Percentiles rank a stretch among this genome's conserved stretches.
Conservation (phyloP, 2,329 filamentous ascomycete genomes). For the Acrodontium crateriforme region DNA sequence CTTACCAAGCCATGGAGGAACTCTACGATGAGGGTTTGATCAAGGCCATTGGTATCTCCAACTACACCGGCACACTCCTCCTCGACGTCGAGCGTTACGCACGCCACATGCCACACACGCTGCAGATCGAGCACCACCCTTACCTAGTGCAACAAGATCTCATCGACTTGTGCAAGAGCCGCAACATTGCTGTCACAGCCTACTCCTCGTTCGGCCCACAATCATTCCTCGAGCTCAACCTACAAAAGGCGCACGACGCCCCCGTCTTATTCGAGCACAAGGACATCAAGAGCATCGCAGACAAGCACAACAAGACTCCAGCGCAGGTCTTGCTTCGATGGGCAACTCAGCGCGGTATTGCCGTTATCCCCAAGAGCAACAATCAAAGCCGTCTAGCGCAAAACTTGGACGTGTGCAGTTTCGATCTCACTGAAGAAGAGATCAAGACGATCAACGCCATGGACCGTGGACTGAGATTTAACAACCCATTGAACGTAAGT, state of each 20-base stretch:
- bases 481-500: conserved; percentile 58
- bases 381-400: conserved; percentile 42
- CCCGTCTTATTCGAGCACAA: conserved; percentile 59
- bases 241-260: conserved; percentile 51
- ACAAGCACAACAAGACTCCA: conserved; percentile 57
- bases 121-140: conserved; percentile 85
- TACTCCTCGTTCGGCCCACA: conserved; percentile 76
- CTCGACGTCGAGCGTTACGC: conserved; percentile 72
- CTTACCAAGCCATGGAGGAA: conserved; percentile 67
- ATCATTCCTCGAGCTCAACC: conserved; percentile 63
- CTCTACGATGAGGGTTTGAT: conserved; percentile 56
- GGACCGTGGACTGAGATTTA: conserved; percentile 57
- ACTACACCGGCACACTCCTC: conserved; percentile 66
- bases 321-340: conserved; percentile 76
- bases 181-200: conserved; percentile 63
- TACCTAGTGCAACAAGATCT: conserved; percentile 67
- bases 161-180: conserved; percentile 51
- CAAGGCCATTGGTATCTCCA: conserved; percentile 65
- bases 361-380: conserved; percentile 71
- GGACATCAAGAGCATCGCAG: conserved; percentile 49
- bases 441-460: conserved; percentile 52
- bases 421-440: conserved; percentile 52
- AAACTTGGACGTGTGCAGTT: conserved; percentile 54
- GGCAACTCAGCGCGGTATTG: conserved; percentile 69
- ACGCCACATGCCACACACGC: conserved; percentile 56